Evolutionary conservation across 202 grass and related monocot genomes (phyloP), one percentile per base, ranked within the genome.

Genomic region (Zizania palustris): DNA sequence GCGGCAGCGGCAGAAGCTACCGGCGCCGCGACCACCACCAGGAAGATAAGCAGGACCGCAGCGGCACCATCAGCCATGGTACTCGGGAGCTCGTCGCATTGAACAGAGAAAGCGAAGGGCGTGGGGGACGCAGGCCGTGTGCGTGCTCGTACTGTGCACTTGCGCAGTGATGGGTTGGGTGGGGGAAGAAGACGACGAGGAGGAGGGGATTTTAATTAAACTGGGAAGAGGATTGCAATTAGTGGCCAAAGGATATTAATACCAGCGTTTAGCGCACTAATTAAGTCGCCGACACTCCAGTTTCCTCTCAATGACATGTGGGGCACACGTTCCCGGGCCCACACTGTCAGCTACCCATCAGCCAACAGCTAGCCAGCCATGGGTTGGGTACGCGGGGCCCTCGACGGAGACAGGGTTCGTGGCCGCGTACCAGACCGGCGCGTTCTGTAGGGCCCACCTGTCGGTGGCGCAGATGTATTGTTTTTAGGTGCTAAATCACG

Each of bases 51-150:
- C 11, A 8, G 56, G n/a, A 76, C 15, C 0, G 53, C 15, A 2
- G 21, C 4, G 21, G 54, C 44, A 5, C 33, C 38, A 28, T 39
- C 33, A 10, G 36, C 81, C 86, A 88, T 88, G 70, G 71, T 2
- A 6, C 40, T 11, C 20, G 3, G 9, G 35, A 82, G 77, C 65
- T 78, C 65, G 5, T 39, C 58, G 67, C 87, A 86, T 74, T 88
- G 56, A 28, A 28, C 28, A 28, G 28, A 28, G 28, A 28, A 28
- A 28, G 28, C 28, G 34, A 11, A 60, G 2, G 50, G 11, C 71
- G 18, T 36, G 11, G 55, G 22, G 72, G 21, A 28, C 35, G 18
- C 45, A 28, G 28, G 82, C 21, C 19, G 35, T 5, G 67, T 1
- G n/a, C 15, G 15, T 16, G 48, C 19, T 48, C 5, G 34, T 7